Base-by-base conservation (phyloP, 2,329 filamentous ascomycete genomes). In the Pseudocercospora musae region DNA sequence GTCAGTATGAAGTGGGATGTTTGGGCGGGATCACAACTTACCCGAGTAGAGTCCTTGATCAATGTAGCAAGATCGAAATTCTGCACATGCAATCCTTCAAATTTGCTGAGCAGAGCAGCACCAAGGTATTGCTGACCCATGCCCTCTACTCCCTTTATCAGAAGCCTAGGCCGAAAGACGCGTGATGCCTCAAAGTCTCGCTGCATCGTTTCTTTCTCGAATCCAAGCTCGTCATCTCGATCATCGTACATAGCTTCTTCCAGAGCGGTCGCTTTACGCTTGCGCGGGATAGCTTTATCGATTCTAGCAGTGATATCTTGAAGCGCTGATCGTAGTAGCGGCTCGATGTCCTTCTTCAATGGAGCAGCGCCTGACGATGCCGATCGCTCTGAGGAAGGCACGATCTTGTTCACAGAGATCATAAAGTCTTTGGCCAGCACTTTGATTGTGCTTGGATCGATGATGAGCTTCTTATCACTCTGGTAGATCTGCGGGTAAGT, bases 401-500 rank as follows among this genome's bases (percentile, higher is more conserved):
- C 86, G 78, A 99, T 92, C 77, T 96, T 96, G 80, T 96, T 96
- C 73, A 97, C 88, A 0, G 94, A 96, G 13, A 97, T 85, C 90
- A 96, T 96, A 71, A 99, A 99, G 76, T 99, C 95, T 60, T 95
- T 95, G 4, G 95, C 92, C 48, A 91, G 88, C 40, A 99, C 87
- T 62, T 87, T 87, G 72, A 99, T 96, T 70, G 88, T 91, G 64
- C 85, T 85, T 0, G 93, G 89, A 69, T 97, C 88, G 61, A 99
- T 95, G 48, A 96, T 79, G 31, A 98, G 85, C 78, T 97, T 97
- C 74, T 96, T 88, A 67, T 90, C 88, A 0, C 93, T 94, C 23
- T 87, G 86, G 79, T 99, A 99, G 65, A 99, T 97, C 72, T 99
- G 95, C 15, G 95, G 95, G 73, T 96, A 99, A 3, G 91, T 94